phyloP scores from a whole-genome alignment of 306 rosid species.

The Sesbania bispinosa region DNA sequence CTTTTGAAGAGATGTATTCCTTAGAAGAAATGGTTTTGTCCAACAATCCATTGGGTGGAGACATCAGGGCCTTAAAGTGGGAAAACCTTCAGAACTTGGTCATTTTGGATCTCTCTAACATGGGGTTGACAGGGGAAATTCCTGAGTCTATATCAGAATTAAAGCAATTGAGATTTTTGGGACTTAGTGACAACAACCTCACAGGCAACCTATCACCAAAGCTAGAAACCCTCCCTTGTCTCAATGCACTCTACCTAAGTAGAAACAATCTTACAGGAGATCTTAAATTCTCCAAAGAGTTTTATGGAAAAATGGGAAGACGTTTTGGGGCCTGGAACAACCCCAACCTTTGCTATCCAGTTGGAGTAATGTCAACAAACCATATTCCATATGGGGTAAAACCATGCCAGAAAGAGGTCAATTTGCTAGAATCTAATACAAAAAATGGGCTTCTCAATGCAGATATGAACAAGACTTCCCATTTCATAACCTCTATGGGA shows the following conservation, averaged over 20 bases:
- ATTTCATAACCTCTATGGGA: slow-evolving; percentile 46
- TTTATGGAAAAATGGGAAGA: slow-evolving; percentile 71
- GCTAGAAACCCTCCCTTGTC: slow-evolving; percentile 63
- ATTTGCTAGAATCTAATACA: slow-evolving; percentile 36
- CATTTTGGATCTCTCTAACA: slow-evolving; percentile 71
- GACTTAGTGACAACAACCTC: slow-evolving; percentile 73
- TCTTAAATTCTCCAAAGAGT: slow-evolving; percentile 55
- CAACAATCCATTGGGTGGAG: slow-evolving; percentile 80
- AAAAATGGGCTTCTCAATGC: slow-evolving; percentile 24
- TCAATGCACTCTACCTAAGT: slow-evolving; percentile 69
- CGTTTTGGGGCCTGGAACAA: slow-evolving; percentile 87
- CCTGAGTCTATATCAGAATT: slow-evolving; percentile 68
- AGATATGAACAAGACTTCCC: slow-evolving; percentile 28
- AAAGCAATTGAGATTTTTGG: slow-evolving; percentile 70
- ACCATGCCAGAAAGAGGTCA: slow-evolving; percentile 60
- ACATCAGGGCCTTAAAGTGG: slow-evolving; percentile 53
- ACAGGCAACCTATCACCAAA: slow-evolving; percentile 58
- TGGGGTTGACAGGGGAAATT: slow-evolving; percentile 67
- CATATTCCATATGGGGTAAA: slow-evolving; percentile 68
- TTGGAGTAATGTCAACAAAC: slow-evolving; percentile 36
- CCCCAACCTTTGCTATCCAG: slow-evolving; percentile 69
- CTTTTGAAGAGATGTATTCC: slow-evolving; percentile 57
- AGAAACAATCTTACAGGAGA: slow-evolving; percentile 76
- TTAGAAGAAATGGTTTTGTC: slow-evolving; percentile 70
- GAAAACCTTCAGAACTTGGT: slow-evolving; percentile 51